A percentile compares a stretch with the other conserved stretches of the same genome.
phyloP scores from a whole-genome alignment of 2,329 filamentous ascomycete genomes.

The Talaromyces sp. region DNA sequence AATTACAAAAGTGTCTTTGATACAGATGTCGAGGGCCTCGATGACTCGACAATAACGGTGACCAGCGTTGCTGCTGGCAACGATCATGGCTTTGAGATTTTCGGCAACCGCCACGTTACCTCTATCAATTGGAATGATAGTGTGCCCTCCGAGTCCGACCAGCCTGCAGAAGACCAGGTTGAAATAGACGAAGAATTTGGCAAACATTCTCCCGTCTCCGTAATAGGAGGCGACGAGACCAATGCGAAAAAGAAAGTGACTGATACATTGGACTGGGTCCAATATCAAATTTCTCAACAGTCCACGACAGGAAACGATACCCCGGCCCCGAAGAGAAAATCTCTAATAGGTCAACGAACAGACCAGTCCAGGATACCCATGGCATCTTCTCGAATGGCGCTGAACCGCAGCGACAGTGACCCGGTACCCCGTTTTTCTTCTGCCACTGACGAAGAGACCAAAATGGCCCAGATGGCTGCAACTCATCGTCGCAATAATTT shows the following conservation, averaged over 20 bases:
- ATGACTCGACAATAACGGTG: conserved; percentile 39
- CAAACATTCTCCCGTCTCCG: conserved; percentile 13
- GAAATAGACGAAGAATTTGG: background rate
- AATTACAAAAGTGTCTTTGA: conserved; percentile 34
- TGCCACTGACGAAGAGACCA: conserved; percentile 16
- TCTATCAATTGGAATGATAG: conserved; percentile 14
- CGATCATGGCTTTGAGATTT: conserved; percentile 3
- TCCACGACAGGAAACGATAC: conserved; percentile 16
- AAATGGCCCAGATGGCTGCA: conserved; percentile 20
- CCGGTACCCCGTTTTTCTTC: conserved; percentile 1
- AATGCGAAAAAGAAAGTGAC: conserved; percentile 13
- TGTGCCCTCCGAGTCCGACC: conserved; percentile 8
- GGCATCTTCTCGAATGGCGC: conserved; percentile 18
- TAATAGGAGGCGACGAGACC: conserved; percentile 15
- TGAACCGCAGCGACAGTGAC: conserved; percentile 15
- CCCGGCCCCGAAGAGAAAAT: conserved; percentile 32
- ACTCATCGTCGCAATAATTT: conserved; percentile 17
- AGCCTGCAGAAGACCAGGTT: background rate
- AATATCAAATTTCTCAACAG: conserved; percentile 20
- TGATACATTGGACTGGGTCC: conserved; percentile 24
- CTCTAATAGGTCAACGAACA: conserved; percentile 26
- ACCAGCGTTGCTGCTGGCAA: conserved; percentile 35
- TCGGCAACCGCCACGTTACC: conserved; percentile 14
- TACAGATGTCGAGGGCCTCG: conserved; percentile 40
- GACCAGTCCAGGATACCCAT: conserved; percentile 21